Base-by-base conservation (phyloP, 306 rosid genomes). In the Cucurbita ficifolia region DNA sequence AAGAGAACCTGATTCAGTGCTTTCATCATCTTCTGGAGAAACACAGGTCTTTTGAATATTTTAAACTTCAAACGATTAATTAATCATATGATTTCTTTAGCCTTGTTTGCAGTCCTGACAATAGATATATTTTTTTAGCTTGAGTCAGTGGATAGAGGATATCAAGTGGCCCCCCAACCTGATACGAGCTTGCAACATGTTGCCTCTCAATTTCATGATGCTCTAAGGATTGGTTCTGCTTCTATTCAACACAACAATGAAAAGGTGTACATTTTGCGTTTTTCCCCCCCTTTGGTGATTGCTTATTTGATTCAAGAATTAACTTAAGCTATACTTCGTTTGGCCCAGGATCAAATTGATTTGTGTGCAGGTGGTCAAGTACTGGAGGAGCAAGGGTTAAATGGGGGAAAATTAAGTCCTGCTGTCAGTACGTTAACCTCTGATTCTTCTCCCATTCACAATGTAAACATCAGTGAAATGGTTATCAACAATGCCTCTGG, bases 151-250 rank as follows among this genome's bases (percentile, higher is more conserved):
- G 95, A 89, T 75, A 77, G 85, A 76, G 80, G 81, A 63, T 88
- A 81, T 75, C 80, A 78, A 65, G 83, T 82, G 72, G 75, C 73
- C 60, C 77, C 90, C 58, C 96, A 85, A 67, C 75, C 84, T 67
- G 96, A 90, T 73, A 83, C 77, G 77, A 82, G 82, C 79, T 73
- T 89, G 70, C 97, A 85, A 75, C 96, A 91, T 80, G 72, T 91
- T 75, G 85, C 97, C 70, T 81, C 97, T 60, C 97, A 91, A 51
- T 91, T 91, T 84, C 89, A 76, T 56, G 89, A 88, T 75, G 84
- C 83, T 48, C 78, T 91, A 56, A 84, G 87, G 79, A 79, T 91
- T 84, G 88, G 85, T 69, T 76, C 94, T 55, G 76, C 78, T 64
- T 74, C 94, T 59, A 77, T 79, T 79, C 84, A 83, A 59, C 83